Conservation (phyloP, 2,329 filamentous ascomycete genomes). For the Annulohypoxylon truncatum region DNA sequence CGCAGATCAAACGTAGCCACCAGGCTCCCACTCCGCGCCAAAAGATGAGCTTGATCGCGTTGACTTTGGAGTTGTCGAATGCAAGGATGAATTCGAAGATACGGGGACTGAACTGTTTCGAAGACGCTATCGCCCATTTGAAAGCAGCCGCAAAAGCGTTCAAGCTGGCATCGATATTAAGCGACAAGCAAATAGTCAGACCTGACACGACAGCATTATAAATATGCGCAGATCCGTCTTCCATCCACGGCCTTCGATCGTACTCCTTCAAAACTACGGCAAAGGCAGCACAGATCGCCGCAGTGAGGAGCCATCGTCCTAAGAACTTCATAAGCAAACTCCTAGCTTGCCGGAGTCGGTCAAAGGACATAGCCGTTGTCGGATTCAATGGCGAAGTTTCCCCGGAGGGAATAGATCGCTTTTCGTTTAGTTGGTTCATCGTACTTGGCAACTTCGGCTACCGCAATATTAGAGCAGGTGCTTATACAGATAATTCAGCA, state of each 20-base stretch:
- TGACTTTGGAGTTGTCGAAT: conserved; percentile 7
- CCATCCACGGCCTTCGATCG: background rate
- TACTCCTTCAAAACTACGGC: conserved; percentile 10
- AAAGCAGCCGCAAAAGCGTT: conserved; percentile 3
- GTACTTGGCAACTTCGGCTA: background rate
- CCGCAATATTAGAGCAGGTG: background rate
- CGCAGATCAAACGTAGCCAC: conserved; percentile 4
- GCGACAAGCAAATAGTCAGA: conserved; percentile 16
- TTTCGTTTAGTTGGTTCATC: background rate
- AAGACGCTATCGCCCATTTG: conserved; percentile 11
- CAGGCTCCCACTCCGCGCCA: background rate
- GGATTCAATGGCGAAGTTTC: background rate
- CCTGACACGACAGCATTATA: conserved; percentile 9
- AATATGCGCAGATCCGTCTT: conserved; percentile 3
- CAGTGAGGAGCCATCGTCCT: conserved; percentile 12
- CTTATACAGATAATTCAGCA: background rate
- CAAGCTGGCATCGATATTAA: conserved; percentile 12
- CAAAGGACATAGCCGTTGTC: background rate
- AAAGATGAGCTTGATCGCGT: conserved; percentile 5
- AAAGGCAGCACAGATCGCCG: conserved; percentile 8
- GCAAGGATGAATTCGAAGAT: conserved; percentile 16
- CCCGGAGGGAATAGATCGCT: background rate
- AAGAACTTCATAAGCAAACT: background rate
- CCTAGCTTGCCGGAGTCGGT: background rate
- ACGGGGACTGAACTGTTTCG: background rate